These are phyloP conservation scores for Aechmea fasciata DNA, from an alignment of 176 grass and related monocot genomes.

Conservation along the genomic window DNA sequence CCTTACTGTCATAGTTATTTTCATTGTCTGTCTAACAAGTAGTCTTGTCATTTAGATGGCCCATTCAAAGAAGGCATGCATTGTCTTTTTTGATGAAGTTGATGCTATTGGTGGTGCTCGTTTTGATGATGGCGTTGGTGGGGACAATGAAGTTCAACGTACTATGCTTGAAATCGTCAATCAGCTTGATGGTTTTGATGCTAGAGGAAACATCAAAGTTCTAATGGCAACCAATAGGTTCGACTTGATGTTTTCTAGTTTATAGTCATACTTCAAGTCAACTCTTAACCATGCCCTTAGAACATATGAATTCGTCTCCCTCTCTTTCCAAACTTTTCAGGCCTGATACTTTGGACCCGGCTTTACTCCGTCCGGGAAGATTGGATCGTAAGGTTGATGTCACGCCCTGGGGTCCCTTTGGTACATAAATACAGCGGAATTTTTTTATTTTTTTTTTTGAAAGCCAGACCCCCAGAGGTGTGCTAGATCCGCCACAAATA, in stretches of 20 bases:
- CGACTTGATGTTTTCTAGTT: not conserved
- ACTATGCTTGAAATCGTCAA: conserved; percentile 98
- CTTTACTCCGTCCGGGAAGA: conserved; percentile 72
- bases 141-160: conserved; percentile 83
- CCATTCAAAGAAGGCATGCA: conserved; percentile 90
- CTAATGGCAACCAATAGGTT: conserved; percentile 98
- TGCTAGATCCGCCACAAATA: too few species aligned
- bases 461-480: too few species aligned
- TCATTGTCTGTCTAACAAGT: conserved; percentile 1
- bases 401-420: too few species aligned
- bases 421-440: too few species aligned
- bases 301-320: not conserved
- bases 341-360: conserved; percentile 83
- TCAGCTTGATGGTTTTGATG: conserved; percentile 93
- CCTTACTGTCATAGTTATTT: not conserved
- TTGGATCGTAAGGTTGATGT: conserved; percentile 90
- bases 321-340: conserved; percentile 25
- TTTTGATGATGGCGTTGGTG: conserved; percentile 88
- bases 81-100: conserved; percentile 99
- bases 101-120: conserved; percentile 96
- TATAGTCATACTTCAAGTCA: not conserved
- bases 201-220: conserved; percentile 94
- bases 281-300: not conserved
- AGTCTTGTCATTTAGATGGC: conserved; percentile 54
- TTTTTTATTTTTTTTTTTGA: too few species aligned